Base-by-base conservation (phyloP, 148 eudicot species). In the Dysphania ambrosioides region DNA sequence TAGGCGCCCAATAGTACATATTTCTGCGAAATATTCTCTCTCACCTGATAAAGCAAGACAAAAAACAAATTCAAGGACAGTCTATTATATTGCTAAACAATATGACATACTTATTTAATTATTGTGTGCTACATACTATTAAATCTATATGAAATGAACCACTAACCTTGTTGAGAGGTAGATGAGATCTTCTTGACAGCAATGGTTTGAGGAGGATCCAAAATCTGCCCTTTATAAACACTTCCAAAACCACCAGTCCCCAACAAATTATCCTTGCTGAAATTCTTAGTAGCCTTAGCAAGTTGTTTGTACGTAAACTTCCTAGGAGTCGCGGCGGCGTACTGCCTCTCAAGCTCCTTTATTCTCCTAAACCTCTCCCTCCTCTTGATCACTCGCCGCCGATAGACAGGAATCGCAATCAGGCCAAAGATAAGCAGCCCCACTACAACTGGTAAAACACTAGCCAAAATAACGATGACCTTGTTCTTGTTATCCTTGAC, bases 161-260 rank as follows among this genome's bases (percentile, higher is more conserved):
- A 73, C 66, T 35, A 65, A 90, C 94, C 91, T 87, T 87, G 91
- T 21, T 47, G 78, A 61, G 94, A 90, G 8, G 82, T 81, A 26
- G 88, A 85, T 4, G 90, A 85, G n/a, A 91, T 86, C 78, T 74
- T 83, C 76, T 91, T 91, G 9, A 88, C 96, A 63, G 96, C 96
- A 35, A 91, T 79, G 42, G 73, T 68, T 16, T 81, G 79, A 26
- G 76, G 57, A 38, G 83, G 70, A 71, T 86, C 82, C 0, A 73
- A 31, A 38, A 87, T 27, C 8, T 79, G 67, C 6, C 93, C 97
- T 81, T 82, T 86, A 76, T 83, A 91, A 80, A 91, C 97, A 69
- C 89, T 88, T 26, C 97, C 97, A 79, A 87, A 87, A 5, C 93
- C 93, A 23, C 97, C 97, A 61, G 78, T 82, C 30, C 97, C 91